These are phyloP conservation scores for Monosporascus sp. DNA, from an alignment of 2,329 filamentous ascomycete genomes.

Conservation along the genomic window DNA sequence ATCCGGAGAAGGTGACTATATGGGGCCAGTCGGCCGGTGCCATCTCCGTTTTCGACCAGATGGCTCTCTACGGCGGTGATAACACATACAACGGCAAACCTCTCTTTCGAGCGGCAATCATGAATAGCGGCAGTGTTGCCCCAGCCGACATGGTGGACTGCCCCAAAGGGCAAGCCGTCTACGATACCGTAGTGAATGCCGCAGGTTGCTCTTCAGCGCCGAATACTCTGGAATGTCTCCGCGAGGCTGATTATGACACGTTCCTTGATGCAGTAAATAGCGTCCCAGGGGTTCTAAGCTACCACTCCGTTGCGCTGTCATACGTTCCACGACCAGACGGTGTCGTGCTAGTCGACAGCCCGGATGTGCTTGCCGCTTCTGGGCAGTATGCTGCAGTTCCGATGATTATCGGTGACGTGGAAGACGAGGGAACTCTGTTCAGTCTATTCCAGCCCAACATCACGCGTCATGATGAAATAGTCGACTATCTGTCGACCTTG, in stretches of 20 bases:
- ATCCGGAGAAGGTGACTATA: slow-evolving; percentile 72
- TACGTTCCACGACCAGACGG: slow-evolving; percentile 74
- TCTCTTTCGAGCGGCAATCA: slow-evolving; percentile 72
- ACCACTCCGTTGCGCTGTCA: slow-evolving; percentile 63
- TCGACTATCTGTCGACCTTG: slow-evolving; percentile 53
- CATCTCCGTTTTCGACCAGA: slow-evolving; percentile 73
- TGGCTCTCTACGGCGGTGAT: slow-evolving; percentile 68
- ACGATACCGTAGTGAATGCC: slow-evolving; percentile 54
- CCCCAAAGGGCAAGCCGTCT: slow-evolving; percentile 59
- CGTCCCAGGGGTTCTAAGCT: slow-evolving; percentile 63
- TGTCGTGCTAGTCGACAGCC: slow-evolving; percentile 53
- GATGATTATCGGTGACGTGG: slow-evolving; percentile 67
- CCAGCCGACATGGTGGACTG: slow-evolving; percentile 61
- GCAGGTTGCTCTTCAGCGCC: slow-evolving; percentile 55
- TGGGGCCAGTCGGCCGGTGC: slow-evolving; percentile 70
- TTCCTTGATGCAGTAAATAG: slow-evolving; percentile 65
- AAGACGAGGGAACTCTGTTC: slow-evolving; percentile 77
- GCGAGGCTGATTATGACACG: slow-evolving; percentile 50
- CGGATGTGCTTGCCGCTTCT: slow-evolving; percentile 49
- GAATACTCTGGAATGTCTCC: slow-evolving; percentile 63
- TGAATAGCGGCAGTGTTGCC: slow-evolving; percentile 64
- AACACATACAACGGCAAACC: slow-evolving; percentile 68
- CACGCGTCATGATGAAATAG: slow-evolving; percentile 52
- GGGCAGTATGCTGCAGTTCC: slow-evolving; percentile 56
- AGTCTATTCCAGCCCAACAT: slow-evolving; percentile 65